Conservation (phyloP, 164 flowering plant species). For the Macadamia tetraphylla region DNA sequence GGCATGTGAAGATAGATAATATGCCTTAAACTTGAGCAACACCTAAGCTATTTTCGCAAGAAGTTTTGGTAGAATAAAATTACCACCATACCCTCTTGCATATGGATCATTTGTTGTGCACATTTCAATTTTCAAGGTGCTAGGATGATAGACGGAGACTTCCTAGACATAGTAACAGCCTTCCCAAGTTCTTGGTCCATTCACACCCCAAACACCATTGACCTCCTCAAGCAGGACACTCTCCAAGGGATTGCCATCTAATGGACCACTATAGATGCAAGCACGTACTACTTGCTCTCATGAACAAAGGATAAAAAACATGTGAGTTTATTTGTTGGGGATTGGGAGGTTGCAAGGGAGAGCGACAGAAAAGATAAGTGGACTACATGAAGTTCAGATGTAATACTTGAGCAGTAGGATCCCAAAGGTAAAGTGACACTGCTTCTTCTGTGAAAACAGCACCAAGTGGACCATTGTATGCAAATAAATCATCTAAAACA, state of each 20-base stretch:
- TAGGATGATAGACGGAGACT: slow-evolving; percentile 61
- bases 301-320: no score
- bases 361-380: not conserved
- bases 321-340: slow-evolving; percentile 20
- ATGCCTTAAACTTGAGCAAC: no score
- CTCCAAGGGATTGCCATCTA: slow-evolving; percentile 43
- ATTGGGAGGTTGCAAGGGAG: not conserved
- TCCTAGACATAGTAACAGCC: slow-evolving; percentile 42
- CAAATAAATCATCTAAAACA: slow-evolving; percentile 72
- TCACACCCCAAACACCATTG: slow-evolving; percentile 74
- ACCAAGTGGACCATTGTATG: slow-evolving; percentile 86
- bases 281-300: no score
- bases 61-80: slow-evolving; percentile 9
- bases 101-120: slow-evolving; percentile 90
- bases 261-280: slow-evolving; percentile 22
- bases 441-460: slow-evolving; percentile 48
- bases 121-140: slow-evolving; percentile 59
- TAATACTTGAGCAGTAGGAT: slow-evolving; percentile 92
- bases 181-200: slow-evolving; percentile 74
- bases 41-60: not conserved
- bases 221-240: slow-evolving; percentile 50
- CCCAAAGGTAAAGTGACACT: slow-evolving; percentile 80
- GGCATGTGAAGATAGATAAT: no score
- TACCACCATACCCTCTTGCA: slow-evolving; percentile 80
- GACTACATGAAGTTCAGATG: not conserved